Conservation (phyloP, 305 asterid species). For the Solanum hybrid region DNA sequence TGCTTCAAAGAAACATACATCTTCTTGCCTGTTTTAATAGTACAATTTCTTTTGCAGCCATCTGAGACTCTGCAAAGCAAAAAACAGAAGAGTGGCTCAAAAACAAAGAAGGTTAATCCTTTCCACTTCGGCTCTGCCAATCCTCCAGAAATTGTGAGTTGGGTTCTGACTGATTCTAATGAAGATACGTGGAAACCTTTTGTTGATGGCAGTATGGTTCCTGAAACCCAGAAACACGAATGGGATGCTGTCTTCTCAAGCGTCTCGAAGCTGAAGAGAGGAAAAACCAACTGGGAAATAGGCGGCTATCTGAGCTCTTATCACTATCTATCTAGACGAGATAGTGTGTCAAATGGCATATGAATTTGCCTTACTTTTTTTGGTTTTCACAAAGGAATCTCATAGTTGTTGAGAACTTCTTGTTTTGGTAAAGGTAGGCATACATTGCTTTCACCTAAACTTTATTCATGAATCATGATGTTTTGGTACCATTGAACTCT, state of each 20-base stretch:
- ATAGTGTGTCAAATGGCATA: not conserved
- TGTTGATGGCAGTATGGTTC: not conserved
- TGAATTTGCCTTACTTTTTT: not conserved
- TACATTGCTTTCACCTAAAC: not conserved
- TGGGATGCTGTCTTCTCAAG: conserved; percentile 22
- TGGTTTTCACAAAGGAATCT: no score
- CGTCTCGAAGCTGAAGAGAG: conserved; percentile 5
- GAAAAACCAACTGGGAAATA: not conserved
- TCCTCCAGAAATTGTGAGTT: conserved; percentile 18
- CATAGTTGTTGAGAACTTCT: not conserved
- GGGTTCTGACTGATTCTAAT: conserved; percentile 16
- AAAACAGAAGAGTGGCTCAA: conserved; percentile 25
- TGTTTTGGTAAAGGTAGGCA: not conserved
- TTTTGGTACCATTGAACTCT: not conserved
- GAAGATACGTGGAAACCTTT: conserved; percentile 19
- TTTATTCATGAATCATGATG: not conserved
- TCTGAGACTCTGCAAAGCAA: conserved; percentile 29
- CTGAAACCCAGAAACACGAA: conserved; percentile 5
- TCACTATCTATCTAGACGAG: not conserved
- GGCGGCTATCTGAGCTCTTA: not conserved
- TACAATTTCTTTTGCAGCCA: conserved; percentile 30
- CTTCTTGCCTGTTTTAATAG: not conserved
- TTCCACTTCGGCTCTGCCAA: conserved; percentile 16
- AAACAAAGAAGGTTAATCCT: conserved; percentile 17
- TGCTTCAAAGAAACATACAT: not conserved